Evolutionary conservation across 768 basidiomycete genomes (phyloP).

Genomic region (Saitozyma podzolica): DNA sequence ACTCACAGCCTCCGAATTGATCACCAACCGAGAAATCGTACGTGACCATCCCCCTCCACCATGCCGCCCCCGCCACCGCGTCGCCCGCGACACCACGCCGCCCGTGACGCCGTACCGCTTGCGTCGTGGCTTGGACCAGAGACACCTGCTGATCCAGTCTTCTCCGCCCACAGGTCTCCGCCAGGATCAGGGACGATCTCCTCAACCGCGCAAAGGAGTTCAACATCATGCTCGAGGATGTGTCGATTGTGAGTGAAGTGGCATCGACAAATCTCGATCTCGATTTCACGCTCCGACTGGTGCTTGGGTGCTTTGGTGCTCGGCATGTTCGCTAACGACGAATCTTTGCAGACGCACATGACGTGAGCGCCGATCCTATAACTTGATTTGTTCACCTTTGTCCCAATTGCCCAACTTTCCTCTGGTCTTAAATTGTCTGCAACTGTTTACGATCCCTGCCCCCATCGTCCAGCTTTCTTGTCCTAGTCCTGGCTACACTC

Average conservation of each 20-base stretch:
- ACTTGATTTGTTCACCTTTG: too few species aligned
- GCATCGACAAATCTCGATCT: neutral
- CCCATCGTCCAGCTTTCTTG: too few species aligned
- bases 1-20: constrained; percentile 45
- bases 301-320: too few species aligned
- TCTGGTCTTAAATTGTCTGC: too few species aligned
- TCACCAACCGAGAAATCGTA: constrained; percentile 96
- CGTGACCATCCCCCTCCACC: constrained; percentile 45
- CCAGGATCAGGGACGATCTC: constrained; percentile 86
- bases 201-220: constrained; percentile 93
- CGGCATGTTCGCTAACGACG: neutral
- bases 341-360: constrained; percentile 54
- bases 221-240: constrained; percentile 91
- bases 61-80: too few species aligned
- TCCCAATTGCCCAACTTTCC: too few species aligned
- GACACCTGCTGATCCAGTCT: neutral
- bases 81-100: too few species aligned
- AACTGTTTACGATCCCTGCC: too few species aligned
- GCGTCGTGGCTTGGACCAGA: neutral
- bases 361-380: constrained; percentile 52
- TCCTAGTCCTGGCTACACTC: too few species aligned
- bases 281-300: too few species aligned
- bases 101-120: neutral
- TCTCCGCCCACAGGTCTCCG: constrained; percentile 65
- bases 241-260: constrained; percentile 67